phyloP scores from a whole-genome alignment of 495 filamentous ascomycete genomes.

The Endocarpon pusillum region DNA sequence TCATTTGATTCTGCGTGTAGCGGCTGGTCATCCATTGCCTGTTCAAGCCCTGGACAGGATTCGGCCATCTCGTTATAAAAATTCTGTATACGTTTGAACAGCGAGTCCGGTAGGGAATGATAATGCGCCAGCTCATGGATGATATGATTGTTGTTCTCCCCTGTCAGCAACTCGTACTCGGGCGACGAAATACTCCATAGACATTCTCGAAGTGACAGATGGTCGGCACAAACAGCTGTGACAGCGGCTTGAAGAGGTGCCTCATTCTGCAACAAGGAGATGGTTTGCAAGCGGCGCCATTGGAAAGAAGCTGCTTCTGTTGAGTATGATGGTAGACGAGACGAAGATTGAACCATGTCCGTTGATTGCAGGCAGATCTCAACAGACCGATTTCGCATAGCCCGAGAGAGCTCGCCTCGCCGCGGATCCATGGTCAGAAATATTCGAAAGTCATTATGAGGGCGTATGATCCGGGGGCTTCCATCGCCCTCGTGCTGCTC shows the following conservation, averaged over 20 bases:
- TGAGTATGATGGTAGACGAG: constrained; percentile 21
- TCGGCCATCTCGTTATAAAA: neutral
- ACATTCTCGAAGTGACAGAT: neutral
- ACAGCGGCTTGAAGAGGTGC: neutral
- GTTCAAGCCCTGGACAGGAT: too few relatives aligned
- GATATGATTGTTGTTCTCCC: too few relatives aligned
- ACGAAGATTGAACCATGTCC: constrained; percentile 10
- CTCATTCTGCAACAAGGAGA: neutral
- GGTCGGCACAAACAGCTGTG: neutral
- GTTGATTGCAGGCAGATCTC: constrained; percentile 58
- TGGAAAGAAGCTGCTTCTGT: constrained; percentile 32
- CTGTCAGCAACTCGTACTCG: too few relatives aligned
- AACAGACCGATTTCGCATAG: constrained; percentile 89
- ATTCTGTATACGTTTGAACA: neutral
- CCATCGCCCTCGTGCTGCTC: constrained; percentile 76
- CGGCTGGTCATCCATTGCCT: constrained; percentile 11
- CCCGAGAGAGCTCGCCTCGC: constrained; percentile 84
- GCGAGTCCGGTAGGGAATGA: neutral
- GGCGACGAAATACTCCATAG: too few relatives aligned
- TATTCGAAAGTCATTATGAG: constrained; percentile 76
- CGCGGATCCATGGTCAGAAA: constrained; percentile 90
- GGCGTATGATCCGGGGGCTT: constrained; percentile 57
- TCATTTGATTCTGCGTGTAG: constrained; percentile 30
- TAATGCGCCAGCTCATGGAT: too few relatives aligned
- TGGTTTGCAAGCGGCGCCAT: neutral